Conservation (phyloP, 805 yeast genomes). For the Komagataella pastoris region DNA sequence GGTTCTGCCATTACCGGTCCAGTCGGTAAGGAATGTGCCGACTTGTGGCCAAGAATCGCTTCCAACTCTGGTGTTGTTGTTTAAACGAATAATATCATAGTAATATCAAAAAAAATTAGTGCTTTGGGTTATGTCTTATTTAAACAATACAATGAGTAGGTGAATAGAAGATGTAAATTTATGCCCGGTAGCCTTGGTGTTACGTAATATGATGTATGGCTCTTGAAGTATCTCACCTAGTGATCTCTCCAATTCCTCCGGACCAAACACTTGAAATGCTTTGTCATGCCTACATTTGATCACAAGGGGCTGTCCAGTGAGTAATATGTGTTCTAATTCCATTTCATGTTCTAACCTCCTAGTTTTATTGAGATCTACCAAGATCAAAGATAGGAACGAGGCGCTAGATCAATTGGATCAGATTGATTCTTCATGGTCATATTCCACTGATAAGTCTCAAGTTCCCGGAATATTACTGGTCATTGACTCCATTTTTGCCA, state of each 20-base stretch:
- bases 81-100: conserved; percentile 28
- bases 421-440: conserved; percentile 9
- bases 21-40: conserved; percentile 99
- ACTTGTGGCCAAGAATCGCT: conserved; percentile 99
- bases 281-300: background rate
- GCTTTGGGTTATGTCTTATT: conserved; percentile 4
- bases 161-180: background rate
- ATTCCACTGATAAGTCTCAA: background rate
- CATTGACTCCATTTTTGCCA: conserved; percentile 9
- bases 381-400: conserved; percentile 40
- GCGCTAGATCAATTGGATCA: conserved; percentile 28
- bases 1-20: conserved; percentile 99
- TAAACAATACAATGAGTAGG: conserved; percentile 8
- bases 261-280: conserved; percentile 2
- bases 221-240: background rate
- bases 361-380: conserved; percentile 29
- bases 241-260: background rate
- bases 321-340: background rate
- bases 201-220: background rate
- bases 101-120: background rate
- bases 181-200: background rate
- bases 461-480: conserved; percentile 1
- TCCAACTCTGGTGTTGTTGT: conserved; percentile 99
- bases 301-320: background rate
- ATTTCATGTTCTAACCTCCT: conserved; percentile 4